These are phyloP conservation scores for Lyophyllum atratum DNA, from an alignment of 768 basidiomycete genomes.

Conservation along the genomic window DNA sequence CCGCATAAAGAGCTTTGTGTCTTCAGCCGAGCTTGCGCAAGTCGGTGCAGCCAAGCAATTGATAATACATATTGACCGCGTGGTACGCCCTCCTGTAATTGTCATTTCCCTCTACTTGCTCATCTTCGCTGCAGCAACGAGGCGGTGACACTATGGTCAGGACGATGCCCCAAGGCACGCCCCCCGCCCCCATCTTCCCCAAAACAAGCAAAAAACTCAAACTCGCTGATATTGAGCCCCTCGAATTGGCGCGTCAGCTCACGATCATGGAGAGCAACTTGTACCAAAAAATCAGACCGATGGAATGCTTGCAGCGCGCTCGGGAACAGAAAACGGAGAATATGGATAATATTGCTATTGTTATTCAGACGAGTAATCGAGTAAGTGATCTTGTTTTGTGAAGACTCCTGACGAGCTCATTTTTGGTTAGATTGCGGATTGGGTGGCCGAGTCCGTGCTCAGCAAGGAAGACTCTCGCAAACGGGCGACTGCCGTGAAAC, in stretches of 20 bases:
- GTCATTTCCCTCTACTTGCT: not conserved
- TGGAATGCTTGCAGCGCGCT: slow-evolving; percentile 87
- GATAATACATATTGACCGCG: slow-evolving; percentile 72
- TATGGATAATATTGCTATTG: slow-evolving; percentile 81
- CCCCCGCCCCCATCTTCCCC: slow-evolving; percentile 78
- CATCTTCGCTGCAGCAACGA: slow-evolving; percentile 34
- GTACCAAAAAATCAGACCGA: slow-evolving; percentile 85
- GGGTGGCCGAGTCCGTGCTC: slow-evolving; percentile 89
- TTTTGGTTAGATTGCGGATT: slow-evolving; percentile 75
- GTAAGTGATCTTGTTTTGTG: slow-evolving; percentile 38
- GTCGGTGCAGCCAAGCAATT: slow-evolving; percentile 77
- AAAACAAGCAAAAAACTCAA: slow-evolving; percentile 73
- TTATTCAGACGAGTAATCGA: slow-evolving; percentile 88
- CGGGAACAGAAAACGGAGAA: slow-evolving; percentile 74
- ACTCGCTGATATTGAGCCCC: slow-evolving; percentile 80
- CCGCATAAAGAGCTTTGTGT: slow-evolving; percentile 79
- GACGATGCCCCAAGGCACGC: slow-evolving; percentile 54
- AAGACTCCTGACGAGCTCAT: not conserved
- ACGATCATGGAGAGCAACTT: slow-evolving; percentile 88
- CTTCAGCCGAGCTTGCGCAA: slow-evolving; percentile 61
- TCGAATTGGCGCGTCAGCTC: slow-evolving; percentile 90
- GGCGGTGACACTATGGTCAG: slow-evolving; percentile 60
- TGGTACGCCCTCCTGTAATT: slow-evolving; percentile 54
- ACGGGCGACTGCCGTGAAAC: slow-evolving; percentile 81
- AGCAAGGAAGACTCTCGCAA: slow-evolving; percentile 79